These are phyloP conservation scores for Allium cepa DNA, from an alignment of 106 monocot genomes.

Conservation along the genomic window DNA sequence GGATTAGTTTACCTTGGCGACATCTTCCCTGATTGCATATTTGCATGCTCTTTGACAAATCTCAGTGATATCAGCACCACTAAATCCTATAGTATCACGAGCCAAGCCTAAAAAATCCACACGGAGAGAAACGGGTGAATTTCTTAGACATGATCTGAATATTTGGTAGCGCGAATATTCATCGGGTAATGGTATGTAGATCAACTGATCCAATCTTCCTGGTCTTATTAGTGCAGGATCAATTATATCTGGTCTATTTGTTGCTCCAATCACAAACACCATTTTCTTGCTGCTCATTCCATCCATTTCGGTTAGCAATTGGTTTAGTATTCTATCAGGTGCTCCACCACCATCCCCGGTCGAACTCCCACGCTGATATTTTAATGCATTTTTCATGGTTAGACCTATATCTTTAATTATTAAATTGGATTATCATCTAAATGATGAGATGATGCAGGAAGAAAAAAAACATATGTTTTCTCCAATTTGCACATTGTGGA, in stretches of 20 bases:
- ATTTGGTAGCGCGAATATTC: constrained; percentile 70
- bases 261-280: constrained; percentile 81
- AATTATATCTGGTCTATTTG: constrained; percentile 87
- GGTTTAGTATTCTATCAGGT: constrained; percentile 78
- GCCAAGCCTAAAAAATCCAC: constrained; percentile 72
- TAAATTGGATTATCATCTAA: too few relatives aligned
- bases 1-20: constrained; percentile 43
- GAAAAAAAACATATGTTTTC: too few relatives aligned
- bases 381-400: too few relatives aligned
- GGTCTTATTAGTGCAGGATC: constrained; percentile 80
- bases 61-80: constrained; percentile 88
- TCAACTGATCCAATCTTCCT: constrained; percentile 79
- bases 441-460: too few relatives aligned
- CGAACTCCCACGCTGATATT: constrained; percentile 65
- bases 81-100: constrained; percentile 75
- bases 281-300: constrained; percentile 89
- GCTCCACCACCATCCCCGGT: constrained; percentile 84
- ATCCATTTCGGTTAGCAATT: constrained; percentile 89
- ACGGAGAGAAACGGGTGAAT: constrained; percentile 70
- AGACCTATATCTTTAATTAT: too few relatives aligned
- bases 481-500: too few relatives aligned
- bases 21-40: constrained; percentile 83
- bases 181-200: constrained; percentile 86
- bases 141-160: constrained; percentile 74
- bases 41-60: constrained; percentile 82